Evolutionary conservation across 371 early-diverging fungal species (phyloP).

Genomic region (Batrachochytrium dendrobatidis): DNA sequence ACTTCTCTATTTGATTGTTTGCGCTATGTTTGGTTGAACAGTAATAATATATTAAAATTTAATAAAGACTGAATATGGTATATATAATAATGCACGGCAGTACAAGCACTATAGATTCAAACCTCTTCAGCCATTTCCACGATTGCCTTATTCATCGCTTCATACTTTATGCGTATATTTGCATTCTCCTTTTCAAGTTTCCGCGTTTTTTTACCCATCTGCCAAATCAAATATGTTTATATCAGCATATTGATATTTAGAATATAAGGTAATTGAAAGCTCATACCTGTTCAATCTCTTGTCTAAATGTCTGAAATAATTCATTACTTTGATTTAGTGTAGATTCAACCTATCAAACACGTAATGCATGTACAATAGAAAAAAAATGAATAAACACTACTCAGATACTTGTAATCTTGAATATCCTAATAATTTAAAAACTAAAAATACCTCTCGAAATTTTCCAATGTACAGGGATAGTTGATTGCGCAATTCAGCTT

Average conservation of each 20-base stretch:
- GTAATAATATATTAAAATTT: too few species aligned
- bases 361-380: neutral
- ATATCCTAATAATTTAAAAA: neutral
- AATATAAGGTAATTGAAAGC: neutral
- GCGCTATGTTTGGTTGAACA: conserved; percentile 22
- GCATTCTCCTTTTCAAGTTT: conserved; percentile 49
- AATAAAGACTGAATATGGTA: neutral
- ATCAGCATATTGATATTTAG: neutral
- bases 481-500: conserved; percentile 49
- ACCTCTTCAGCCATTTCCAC: conserved; percentile 55
- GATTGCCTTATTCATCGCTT: conserved; percentile 46
- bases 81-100: too few species aligned
- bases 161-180: conserved; percentile 39
- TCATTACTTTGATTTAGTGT: conserved; percentile 56
- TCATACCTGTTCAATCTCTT: conserved; percentile 52
- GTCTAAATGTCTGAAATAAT: conserved; percentile 49
- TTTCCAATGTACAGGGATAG: conserved; percentile 52
- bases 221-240: neutral
- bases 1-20: conserved; percentile 34
- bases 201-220: conserved; percentile 52
- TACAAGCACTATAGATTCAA: neutral
- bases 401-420: too few species aligned
- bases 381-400: neutral
- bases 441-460: conserved; percentile 37
- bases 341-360: conserved; percentile 41